phyloP scores from a whole-genome alignment of 805 yeast genomes.

The Kregervanrija delftensis region DNA sequence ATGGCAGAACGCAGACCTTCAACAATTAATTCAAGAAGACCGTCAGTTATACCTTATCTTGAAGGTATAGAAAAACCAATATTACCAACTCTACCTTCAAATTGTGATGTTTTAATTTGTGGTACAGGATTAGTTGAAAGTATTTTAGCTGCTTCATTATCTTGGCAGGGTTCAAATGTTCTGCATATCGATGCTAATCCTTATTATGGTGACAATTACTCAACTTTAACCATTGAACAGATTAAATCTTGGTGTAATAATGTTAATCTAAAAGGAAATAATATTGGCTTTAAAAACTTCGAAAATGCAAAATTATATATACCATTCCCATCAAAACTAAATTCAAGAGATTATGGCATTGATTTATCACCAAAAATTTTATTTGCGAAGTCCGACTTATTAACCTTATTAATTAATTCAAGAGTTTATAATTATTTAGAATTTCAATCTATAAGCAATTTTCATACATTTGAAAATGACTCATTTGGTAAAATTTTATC shows the following conservation, averaged over 20 bases:
- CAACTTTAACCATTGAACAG: slow-evolving; percentile 84
- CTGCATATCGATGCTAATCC: slow-evolving; percentile 80
- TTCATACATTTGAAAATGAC: slow-evolving; percentile 93
- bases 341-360: slow-evolving; percentile 73
- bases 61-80: slow-evolving; percentile 75
- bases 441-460: slow-evolving; percentile 79
- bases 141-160: slow-evolving; percentile 84
- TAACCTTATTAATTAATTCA: slow-evolving; percentile 70
- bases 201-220: slow-evolving; percentile 83
- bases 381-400: slow-evolving; percentile 85
- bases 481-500: slow-evolving; percentile 79
- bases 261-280: slow-evolving; percentile 40
- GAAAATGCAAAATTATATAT: slow-evolving; percentile 73
- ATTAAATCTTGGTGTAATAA: slow-evolving; percentile 73
- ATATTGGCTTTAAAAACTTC: slow-evolving; percentile 28
- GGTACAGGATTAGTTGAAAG: slow-evolving; percentile 92
- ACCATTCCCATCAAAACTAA: slow-evolving; percentile 52
- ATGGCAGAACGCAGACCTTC: slow-evolving; percentile 33
- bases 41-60: slow-evolving; percentile 53
- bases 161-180: slow-evolving; percentile 98
- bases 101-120: slow-evolving; percentile 81
- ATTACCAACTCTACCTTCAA: slow-evolving; percentile 53
- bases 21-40: slow-evolving; percentile 22
- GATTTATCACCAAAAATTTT: slow-evolving; percentile 83
- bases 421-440: slow-evolving; percentile 89